Percentiles rank a stretch among this genome's conserved stretches.
Conservation (phyloP, 2,329 filamentous ascomycete species). For the Talaromyces sp. region DNA sequence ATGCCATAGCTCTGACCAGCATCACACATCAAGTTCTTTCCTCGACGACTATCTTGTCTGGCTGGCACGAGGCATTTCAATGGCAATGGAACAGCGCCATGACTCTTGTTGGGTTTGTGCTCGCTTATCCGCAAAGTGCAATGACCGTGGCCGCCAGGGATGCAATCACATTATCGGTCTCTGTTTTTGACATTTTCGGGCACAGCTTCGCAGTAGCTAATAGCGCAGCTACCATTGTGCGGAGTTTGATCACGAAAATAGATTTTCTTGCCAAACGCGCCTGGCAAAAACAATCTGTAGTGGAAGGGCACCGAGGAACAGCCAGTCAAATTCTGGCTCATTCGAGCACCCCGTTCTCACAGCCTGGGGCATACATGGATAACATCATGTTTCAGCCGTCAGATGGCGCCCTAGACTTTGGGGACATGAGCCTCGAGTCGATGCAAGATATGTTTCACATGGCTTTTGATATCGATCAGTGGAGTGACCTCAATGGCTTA, state of each 20-base stretch:
- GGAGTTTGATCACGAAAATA: slow-evolving; percentile 29
- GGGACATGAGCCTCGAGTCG: slow-evolving; percentile 7
- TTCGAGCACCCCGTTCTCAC: background rate
- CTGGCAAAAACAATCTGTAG: slow-evolving; percentile 3
- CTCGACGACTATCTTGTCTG: slow-evolving; percentile 32
- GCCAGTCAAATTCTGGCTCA: background rate
- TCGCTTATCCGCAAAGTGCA: slow-evolving; percentile 36
- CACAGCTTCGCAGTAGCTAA: slow-evolving; percentile 33
- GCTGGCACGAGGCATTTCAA: slow-evolving; percentile 41
- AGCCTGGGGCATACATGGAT: background rate
- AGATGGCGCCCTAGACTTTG: background rate
- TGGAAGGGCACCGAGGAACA: background rate
- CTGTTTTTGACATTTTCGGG: slow-evolving; percentile 37
- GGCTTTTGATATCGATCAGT: slow-evolving; percentile 15
- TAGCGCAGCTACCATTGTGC: slow-evolving; percentile 34
- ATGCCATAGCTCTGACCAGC: slow-evolving; percentile 38
- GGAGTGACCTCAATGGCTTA: slow-evolving; percentile 9
- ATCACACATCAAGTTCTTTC: slow-evolving; percentile 38
- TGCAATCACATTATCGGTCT: slow-evolving; percentile 34
- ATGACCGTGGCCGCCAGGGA: slow-evolving; percentile 30
- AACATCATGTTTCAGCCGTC: background rate
- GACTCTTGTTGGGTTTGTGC: slow-evolving; percentile 41
- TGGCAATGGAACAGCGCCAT: slow-evolving; percentile 46
- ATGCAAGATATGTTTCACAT: slow-evolving; percentile 14
- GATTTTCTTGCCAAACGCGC: slow-evolving; percentile 25